phyloP scores from a whole-genome alignment of 2,329 filamentous ascomycete species.

The Berkeleyomyces rouxiae region DNA sequence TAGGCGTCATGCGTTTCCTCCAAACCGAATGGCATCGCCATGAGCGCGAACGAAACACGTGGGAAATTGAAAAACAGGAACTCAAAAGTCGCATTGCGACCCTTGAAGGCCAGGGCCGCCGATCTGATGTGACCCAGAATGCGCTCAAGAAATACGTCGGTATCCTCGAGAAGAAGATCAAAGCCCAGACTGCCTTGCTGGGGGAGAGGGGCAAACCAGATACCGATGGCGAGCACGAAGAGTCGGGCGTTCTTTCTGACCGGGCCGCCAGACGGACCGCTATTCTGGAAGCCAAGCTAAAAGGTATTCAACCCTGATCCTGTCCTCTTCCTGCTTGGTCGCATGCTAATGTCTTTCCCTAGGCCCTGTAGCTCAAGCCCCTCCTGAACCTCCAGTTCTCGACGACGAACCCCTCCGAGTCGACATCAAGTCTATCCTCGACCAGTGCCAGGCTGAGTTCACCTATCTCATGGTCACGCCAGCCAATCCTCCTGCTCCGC shows the following conservation, averaged over 20 bases:
- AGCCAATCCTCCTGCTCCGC: slow-evolving; percentile 47
- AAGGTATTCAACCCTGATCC: slow-evolving; percentile 26
- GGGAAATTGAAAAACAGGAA: slow-evolving; percentile 97
- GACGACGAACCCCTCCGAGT: slow-evolving; percentile 35
- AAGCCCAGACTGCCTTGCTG: slow-evolving; percentile 48
- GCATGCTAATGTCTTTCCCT: slow-evolving; percentile 4
- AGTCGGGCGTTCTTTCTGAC: slow-evolving; percentile 27
- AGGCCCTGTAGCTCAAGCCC: slow-evolving; percentile 8
- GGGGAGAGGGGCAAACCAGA: slow-evolving; percentile 41
- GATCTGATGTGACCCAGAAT: slow-evolving; percentile 75
- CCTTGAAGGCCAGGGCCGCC: slow-evolving; percentile 75
- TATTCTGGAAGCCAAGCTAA: slow-evolving; percentile 39
- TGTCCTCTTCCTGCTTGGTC: background rate
- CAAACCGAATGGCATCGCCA: slow-evolving; percentile 99
- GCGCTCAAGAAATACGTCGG: slow-evolving; percentile 78
- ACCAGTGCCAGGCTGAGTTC: slow-evolving; percentile 48
- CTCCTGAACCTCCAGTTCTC: slow-evolving; percentile 23
- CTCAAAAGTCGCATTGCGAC: slow-evolving; percentile 96
- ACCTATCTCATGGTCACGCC: slow-evolving; percentile 53
- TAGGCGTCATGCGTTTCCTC: slow-evolving; percentile 96
- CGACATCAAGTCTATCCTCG: slow-evolving; percentile 43
- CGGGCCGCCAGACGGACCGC: slow-evolving; percentile 30
- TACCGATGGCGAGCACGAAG: slow-evolving; percentile 27
- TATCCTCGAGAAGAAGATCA: slow-evolving; percentile 76
- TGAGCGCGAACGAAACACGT: slow-evolving; percentile 91